Evolutionary conservation across 2,329 filamentous ascomycete species (phyloP).

Genomic region (Exserohilum rostratum): DNA sequence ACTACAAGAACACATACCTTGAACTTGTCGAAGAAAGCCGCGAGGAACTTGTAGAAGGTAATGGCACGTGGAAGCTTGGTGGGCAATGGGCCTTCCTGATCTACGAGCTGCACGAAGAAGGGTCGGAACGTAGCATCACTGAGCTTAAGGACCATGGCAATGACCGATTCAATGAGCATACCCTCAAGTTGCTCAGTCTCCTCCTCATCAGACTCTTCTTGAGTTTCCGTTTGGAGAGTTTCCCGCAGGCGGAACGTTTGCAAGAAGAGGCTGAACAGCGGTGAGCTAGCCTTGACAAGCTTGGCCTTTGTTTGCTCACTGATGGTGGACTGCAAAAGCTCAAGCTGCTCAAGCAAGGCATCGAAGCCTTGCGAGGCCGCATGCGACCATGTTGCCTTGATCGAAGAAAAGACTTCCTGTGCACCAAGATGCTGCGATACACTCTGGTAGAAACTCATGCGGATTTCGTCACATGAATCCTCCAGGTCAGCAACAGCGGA

Average conservation of each 20-base stretch:
- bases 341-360: conserved; percentile 67
- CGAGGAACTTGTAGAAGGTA: conserved; percentile 81
- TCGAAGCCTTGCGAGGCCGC: conserved; percentile 67
- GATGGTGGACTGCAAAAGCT: conserved; percentile 72
- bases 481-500: conserved; percentile 70
- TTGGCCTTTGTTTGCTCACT: conserved; percentile 78
- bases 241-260: conserved; percentile 69
- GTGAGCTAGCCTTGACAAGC: conserved; percentile 74
- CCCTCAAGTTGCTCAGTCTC: conserved; percentile 67
- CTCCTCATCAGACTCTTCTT: conserved; percentile 54
- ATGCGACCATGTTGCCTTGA: conserved; percentile 73
- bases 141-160: conserved; percentile 95
- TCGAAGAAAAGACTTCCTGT: conserved; percentile 73
- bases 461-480: conserved; percentile 67
- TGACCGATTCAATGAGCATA: conserved; percentile 69
- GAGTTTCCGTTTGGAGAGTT: conserved; percentile 39
- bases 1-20: conserved; percentile 57
- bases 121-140: conserved; percentile 94
- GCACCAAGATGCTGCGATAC: conserved; percentile 79
- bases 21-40: conserved; percentile 79
- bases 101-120: conserved; percentile 83
- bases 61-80: conserved; percentile 61
- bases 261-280: conserved; percentile 68
- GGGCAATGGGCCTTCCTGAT: conserved; percentile 64
- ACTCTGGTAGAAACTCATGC: conserved; percentile 72